Conservation (phyloP, 192 early-diverging fungal genomes). For the Umbelopsis sp. region DNA sequence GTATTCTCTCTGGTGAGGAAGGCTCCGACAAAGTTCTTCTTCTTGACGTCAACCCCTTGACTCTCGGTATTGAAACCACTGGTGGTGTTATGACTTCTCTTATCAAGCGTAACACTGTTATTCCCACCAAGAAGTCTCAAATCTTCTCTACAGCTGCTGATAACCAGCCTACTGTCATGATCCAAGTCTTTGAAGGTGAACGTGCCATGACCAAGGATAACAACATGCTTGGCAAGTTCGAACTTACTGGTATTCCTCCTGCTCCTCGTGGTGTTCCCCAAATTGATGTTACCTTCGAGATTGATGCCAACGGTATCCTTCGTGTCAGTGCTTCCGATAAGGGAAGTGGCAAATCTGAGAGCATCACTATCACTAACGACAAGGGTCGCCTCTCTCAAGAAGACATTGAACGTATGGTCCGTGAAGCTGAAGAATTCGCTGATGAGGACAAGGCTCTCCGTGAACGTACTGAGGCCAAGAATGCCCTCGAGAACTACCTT, state of each 20-base stretch:
- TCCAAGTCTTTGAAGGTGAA: conserved; percentile 98
- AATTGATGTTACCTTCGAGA: conserved; percentile 96
- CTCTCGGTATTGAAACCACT: conserved; percentile 97
- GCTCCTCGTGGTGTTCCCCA: conserved; percentile 95
- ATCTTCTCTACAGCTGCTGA: conserved; percentile 97
- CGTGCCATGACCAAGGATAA: conserved; percentile 97
- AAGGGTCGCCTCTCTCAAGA: conserved; percentile 93
- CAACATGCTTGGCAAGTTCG: conserved; percentile 97
- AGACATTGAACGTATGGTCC: conserved; percentile 97
- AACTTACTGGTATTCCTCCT: conserved; percentile 92
- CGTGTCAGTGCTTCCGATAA: conserved; percentile 93
- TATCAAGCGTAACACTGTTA: conserved; percentile 89
- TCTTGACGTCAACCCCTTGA: conserved; percentile 94
- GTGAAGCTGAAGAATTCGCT: conserved; percentile 94
- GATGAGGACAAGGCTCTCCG: conserved; percentile 95
- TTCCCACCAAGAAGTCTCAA: conserved; percentile 98
- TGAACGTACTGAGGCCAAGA: conserved; percentile 87
- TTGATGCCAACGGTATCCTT: conserved; percentile 94
- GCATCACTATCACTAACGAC: conserved; percentile 97
- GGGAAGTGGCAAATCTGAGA: conserved; percentile 95
- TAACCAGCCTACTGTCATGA: conserved; percentile 95
- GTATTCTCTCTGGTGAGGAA: conserved; percentile 79
- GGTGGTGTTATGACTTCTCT: conserved; percentile 97
- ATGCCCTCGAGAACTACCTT: conserved; percentile 94
- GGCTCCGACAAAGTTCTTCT: conserved; percentile 70